Evolutionary conservation across 768 basidiomycete genomes (phyloP).

Genomic region (Lentinula lateritia): DNA sequence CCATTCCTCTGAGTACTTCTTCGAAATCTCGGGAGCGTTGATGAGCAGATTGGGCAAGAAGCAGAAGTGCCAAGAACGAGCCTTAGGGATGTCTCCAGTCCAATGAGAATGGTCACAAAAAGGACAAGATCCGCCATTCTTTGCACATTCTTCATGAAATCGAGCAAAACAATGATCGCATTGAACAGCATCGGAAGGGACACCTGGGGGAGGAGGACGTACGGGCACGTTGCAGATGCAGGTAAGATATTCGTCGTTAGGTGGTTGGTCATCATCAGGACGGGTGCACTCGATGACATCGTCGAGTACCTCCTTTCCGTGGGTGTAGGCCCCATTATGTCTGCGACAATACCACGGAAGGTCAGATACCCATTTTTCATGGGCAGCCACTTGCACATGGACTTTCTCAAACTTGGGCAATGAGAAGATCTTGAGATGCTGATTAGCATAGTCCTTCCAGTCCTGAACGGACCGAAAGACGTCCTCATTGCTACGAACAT

Average conservation of each 20-base stretch:
- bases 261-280: conserved; percentile 75
- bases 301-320: conserved; percentile 60
- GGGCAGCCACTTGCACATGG: conserved; percentile 58
- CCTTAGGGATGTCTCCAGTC: conserved; percentile 81
- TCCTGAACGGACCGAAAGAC: conserved; percentile 67
- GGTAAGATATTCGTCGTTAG: conserved; percentile 76
- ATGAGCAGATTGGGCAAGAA: conserved; percentile 67
- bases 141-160: conserved; percentile 81
- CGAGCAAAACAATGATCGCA: conserved; percentile 86
- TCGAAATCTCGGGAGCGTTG: conserved; percentile 73
- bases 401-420: conserved; percentile 71
- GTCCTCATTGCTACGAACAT: conserved; percentile 48
- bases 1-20: conserved; percentile 75
- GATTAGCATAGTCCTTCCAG: conserved; percentile 69
- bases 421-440: conserved; percentile 68
- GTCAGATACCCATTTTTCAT: conserved; percentile 67
- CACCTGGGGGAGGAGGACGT: conserved; percentile 71
- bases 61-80: conserved; percentile 80
- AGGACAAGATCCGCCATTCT: conserved; percentile 86
- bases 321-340: conserved; percentile 45
- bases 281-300: conserved; percentile 74
- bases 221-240: conserved; percentile 79
- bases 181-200: conserved; percentile 78
- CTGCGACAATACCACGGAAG: conserved; percentile 77
- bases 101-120: conserved; percentile 91